These are phyloP conservation scores for Erodium texanum DNA, from an alignment of 441 rosid genomes.

Conservation along the genomic window DNA sequence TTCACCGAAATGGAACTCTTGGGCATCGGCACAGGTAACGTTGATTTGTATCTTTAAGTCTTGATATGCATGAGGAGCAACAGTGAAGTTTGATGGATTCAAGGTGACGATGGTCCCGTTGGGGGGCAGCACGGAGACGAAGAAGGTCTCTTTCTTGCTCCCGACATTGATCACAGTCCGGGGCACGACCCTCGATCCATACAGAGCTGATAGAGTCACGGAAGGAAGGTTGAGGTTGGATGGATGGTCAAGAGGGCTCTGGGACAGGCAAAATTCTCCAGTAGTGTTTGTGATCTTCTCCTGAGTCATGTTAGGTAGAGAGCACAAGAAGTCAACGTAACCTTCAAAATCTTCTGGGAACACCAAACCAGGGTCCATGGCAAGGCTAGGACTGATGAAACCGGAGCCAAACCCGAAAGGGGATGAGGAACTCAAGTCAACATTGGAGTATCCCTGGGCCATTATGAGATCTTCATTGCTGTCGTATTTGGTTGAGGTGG, in stretches of 20 bases:
- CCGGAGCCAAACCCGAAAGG: conserved; percentile 75
- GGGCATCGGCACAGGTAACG: conserved; percentile 31
- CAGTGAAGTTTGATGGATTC: conserved; percentile 57
- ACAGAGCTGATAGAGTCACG: conserved; percentile 50
- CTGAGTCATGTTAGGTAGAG: conserved; percentile 45
- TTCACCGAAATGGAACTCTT: conserved; percentile 62
- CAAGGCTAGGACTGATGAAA: conserved; percentile 49
- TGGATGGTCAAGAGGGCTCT: conserved; percentile 36
- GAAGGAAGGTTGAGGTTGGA: conserved; percentile 77
- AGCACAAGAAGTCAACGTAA: conserved; percentile 61
- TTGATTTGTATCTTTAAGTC: conserved; percentile 42
- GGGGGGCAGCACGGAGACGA: conserved; percentile 45
- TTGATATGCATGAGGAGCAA: conserved; percentile 42
- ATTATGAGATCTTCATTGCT: conserved; percentile 45
- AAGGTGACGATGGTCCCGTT: conserved; percentile 48
- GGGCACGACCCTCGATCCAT: conserved; percentile 28
- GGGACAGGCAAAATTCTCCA: too few relatives aligned
- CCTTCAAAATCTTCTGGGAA: conserved; percentile 55
- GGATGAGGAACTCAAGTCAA: conserved; percentile 36
- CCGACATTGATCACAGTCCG: conserved; percentile 59
- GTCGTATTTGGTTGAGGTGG: conserved; percentile 52
- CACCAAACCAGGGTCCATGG: conserved; percentile 78
- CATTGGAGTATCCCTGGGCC: conserved; percentile 39
- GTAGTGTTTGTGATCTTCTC: too few relatives aligned
- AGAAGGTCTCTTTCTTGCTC: conserved; percentile 43